These are phyloP conservation scores for Colletotrichum plurivorum DNA, from an alignment of 2,329 filamentous ascomycete genomes.

Conservation along the genomic window DNA sequence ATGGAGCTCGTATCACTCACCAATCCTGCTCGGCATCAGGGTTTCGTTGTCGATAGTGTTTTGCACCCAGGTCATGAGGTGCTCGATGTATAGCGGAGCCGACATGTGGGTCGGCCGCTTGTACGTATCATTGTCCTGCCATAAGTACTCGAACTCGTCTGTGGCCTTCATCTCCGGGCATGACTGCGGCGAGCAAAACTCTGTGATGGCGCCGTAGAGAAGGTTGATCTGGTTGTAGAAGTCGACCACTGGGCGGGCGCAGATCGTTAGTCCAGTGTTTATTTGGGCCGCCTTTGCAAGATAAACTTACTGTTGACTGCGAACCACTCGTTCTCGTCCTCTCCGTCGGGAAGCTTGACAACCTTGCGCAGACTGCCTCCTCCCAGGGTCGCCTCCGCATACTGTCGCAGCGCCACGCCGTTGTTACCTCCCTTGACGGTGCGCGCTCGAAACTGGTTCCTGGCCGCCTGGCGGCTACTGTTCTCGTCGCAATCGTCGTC, in stretches of 20 bases:
- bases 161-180: constrained; percentile 99
- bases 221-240: constrained; percentile 99
- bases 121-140: constrained; percentile 96
- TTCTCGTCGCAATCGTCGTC: constrained; percentile 42
- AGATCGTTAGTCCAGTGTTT: constrained; percentile 42
- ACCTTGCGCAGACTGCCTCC: constrained; percentile 96
- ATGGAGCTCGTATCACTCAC: constrained; percentile 56
- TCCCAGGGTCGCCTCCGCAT: constrained; percentile 96
- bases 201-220: constrained; percentile 97
- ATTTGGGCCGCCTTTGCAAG: background rate
- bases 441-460: constrained; percentile 90
- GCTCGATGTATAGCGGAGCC: constrained; percentile 96
- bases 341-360: constrained; percentile 95
- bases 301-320: constrained; percentile 89
- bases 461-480: constrained; percentile 87
- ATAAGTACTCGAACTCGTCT: constrained; percentile 99
- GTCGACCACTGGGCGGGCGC: constrained; percentile 83
- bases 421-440: constrained; percentile 86
- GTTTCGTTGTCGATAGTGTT: constrained; percentile 95
- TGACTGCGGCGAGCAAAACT: constrained; percentile 97
- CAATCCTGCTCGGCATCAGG: constrained; percentile 94
- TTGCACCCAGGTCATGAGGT: constrained; percentile 97
- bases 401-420: constrained; percentile 93
- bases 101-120: constrained; percentile 98
- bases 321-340: constrained; percentile 98